phyloP scores from a whole-genome alignment of 371 early-diverging fungal genomes.

The Rhizomucor miehei region DNA sequence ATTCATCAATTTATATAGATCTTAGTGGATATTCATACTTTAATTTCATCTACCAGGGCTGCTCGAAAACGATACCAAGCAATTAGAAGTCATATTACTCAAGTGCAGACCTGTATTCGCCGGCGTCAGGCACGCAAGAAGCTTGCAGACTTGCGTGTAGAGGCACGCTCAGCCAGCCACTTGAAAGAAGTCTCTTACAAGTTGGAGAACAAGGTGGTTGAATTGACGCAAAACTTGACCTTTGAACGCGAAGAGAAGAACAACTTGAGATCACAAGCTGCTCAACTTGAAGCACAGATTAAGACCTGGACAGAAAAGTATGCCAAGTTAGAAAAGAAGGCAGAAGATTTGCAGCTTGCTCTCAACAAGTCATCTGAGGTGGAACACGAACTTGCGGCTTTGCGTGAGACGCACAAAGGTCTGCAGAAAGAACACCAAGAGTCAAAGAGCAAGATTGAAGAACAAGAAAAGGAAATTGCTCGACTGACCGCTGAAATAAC shows the following conservation, averaged over 20 bases:
- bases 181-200: slow-evolving; percentile 89
- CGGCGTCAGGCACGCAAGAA: slow-evolving; percentile 64
- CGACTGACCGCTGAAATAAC: slow-evolving; percentile 68
- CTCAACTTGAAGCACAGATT: slow-evolving; percentile 63
- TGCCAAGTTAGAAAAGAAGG: slow-evolving; percentile 50
- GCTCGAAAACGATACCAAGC: slow-evolving; percentile 59
- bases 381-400: slow-evolving; percentile 53
- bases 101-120: slow-evolving; percentile 81
- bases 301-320: slow-evolving; percentile 71
- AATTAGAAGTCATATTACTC: slow-evolving; percentile 52
- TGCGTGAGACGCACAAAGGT: slow-evolving; percentile 49
- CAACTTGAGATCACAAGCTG: slow-evolving; percentile 49
- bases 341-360: slow-evolving; percentile 44
- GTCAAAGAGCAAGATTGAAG: slow-evolving; percentile 54
- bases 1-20: slow-evolving; percentile 7
- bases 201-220: slow-evolving; percentile 94
- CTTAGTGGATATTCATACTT: too few species aligned
- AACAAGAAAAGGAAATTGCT: slow-evolving; percentile 67
- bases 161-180: slow-evolving; percentile 87
- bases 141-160: slow-evolving; percentile 67
- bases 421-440: slow-evolving; percentile 50
- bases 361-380: slow-evolving; percentile 51
- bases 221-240: slow-evolving; percentile 83
- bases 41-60: slow-evolving; percentile 22
- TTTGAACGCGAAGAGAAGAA: slow-evolving; percentile 72